These are phyloP conservation scores for Syzygium oleosum DNA, from an alignment of 345 rosid genomes.

Conservation along the genomic window DNA sequence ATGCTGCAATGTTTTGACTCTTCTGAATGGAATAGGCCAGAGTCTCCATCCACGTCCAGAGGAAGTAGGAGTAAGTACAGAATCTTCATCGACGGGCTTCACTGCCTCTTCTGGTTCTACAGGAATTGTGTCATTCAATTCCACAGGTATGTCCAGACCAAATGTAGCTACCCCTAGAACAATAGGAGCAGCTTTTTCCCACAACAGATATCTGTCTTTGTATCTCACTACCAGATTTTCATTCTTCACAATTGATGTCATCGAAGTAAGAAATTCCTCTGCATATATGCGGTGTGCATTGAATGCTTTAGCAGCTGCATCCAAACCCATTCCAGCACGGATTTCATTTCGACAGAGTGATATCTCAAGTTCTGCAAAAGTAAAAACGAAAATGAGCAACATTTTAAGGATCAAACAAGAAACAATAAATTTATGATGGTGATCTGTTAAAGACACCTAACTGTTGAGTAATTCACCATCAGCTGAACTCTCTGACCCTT, in stretches of 20 bases:
- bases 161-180: conserved; percentile 69
- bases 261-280: conserved; percentile 54
- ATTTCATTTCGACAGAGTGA: conserved; percentile 83
- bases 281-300: conserved; percentile 46
- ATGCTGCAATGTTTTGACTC: conserved; percentile 69
- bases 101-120: conserved; percentile 39
- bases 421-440: neutral
- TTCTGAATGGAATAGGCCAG: conserved; percentile 81
- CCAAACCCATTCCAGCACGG: conserved; percentile 58
- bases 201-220: conserved; percentile 47
- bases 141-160: conserved; percentile 57
- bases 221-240: conserved; percentile 60
- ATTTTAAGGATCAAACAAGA: conserved; percentile 1
- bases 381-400: conserved; percentile 5
- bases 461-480: conserved; percentile 4
- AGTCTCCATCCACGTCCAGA: conserved; percentile 76
- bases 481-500: conserved; percentile 3
- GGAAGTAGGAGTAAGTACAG: conserved; percentile 31
- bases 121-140: conserved; percentile 50
- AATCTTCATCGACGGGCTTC: conserved; percentile 29
- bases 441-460: neutral
- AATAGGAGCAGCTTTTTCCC: conserved; percentile 82
- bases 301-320: conserved; percentile 72
- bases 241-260: conserved; percentile 46
- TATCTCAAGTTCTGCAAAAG: conserved; percentile 62